A percentile compares a stretch with the other conserved stretches of the same genome.
Conservation (phyloP, 2,329 filamentous ascomycete species). For the Fusarium sp. region DNA sequence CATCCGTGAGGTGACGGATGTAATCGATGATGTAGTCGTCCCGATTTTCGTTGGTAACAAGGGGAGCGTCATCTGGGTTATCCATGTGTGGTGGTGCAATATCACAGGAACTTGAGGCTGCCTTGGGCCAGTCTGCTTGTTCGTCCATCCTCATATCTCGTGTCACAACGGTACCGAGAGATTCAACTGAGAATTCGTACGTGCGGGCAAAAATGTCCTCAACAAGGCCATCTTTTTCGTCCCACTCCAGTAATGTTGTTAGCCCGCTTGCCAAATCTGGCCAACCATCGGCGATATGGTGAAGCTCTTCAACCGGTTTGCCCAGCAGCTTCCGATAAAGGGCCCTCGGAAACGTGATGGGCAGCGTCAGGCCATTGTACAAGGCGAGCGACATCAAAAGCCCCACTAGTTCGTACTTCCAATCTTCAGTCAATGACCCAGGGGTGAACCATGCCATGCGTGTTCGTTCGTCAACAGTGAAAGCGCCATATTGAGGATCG, state of each 20-base stretch:
- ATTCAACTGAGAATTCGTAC: conserved; percentile 81
- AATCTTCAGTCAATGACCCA: conserved; percentile 80
- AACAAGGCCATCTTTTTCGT: conserved; percentile 77
- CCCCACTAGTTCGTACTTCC: conserved; percentile 91
- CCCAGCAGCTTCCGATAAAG: conserved; percentile 85
- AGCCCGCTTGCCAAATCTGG: conserved; percentile 81
- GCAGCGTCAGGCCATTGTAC: conserved; percentile 92
- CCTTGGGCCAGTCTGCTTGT: conserved; percentile 63
- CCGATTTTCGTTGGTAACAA: conserved; percentile 86
- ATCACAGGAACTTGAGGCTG: conserved; percentile 47
- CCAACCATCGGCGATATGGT: conserved; percentile 89
- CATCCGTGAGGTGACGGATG: conserved; percentile 81
- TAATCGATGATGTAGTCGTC: conserved; percentile 85
- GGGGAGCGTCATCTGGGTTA: conserved; percentile 65
- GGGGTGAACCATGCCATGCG: conserved; percentile 90
- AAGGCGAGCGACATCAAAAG: conserved; percentile 88
- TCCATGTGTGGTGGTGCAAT: conserved; percentile 29
- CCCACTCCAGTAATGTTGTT: conserved; percentile 78
- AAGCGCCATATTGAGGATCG: conserved; percentile 80
- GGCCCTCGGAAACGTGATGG: conserved; percentile 85
- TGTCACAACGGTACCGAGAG: conserved; percentile 67
- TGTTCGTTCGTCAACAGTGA: conserved; percentile 79
- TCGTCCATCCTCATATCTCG: conserved; percentile 62
- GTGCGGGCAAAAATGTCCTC: conserved; percentile 85
- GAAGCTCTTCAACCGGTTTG: conserved; percentile 73